Percentiles rank a stretch among this genome's conserved stretches.
phyloP scores from a whole-genome alignment of 176 grass and related monocot genomes.

The Alloteropsis semialata region DNA sequence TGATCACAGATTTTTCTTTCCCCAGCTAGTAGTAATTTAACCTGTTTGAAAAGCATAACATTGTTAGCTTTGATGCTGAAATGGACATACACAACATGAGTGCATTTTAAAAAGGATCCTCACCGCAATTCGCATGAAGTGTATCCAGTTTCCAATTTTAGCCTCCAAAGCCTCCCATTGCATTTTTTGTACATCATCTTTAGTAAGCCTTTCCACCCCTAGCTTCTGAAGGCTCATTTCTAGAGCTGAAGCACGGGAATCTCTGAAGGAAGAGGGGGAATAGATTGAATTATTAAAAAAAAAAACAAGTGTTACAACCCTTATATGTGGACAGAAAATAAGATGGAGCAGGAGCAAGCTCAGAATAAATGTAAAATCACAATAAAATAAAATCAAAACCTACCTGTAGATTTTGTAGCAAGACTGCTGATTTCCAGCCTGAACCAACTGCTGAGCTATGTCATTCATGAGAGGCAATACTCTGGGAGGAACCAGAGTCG shows the following conservation, averaged over 20 bases:
- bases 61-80: conserved; percentile 17
- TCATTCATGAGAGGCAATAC: conserved; percentile 82
- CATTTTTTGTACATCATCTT: conserved; percentile 98
- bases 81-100: neutral
- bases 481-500: conserved; percentile 79
- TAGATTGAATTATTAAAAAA: conserved; percentile 6
- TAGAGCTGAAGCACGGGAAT: conserved; percentile 59
- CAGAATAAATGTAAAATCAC: neutral
- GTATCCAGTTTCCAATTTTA: conserved; percentile 98
- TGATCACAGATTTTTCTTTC: conserved; percentile 91
- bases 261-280: conserved; percentile 47
- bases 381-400: neutral
- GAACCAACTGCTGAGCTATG: conserved; percentile 88
- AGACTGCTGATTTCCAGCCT: conserved; percentile 73
- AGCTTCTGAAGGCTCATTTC: conserved; percentile 76
- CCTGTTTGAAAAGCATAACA: conserved; percentile 48
- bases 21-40: conserved; percentile 76
- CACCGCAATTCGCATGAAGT: conserved; percentile 91
- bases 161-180: conserved; percentile 93
- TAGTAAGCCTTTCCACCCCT: conserved; percentile 79
- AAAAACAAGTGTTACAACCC: neutral
- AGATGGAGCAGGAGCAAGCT: neutral
- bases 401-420: conserved; percentile 45
- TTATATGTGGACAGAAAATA: neutral
- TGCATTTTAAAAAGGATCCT: conserved; percentile 20